phyloP scores from a whole-genome alignment of 768 basidiomycete species.

The Suillus cothurnatus region DNA sequence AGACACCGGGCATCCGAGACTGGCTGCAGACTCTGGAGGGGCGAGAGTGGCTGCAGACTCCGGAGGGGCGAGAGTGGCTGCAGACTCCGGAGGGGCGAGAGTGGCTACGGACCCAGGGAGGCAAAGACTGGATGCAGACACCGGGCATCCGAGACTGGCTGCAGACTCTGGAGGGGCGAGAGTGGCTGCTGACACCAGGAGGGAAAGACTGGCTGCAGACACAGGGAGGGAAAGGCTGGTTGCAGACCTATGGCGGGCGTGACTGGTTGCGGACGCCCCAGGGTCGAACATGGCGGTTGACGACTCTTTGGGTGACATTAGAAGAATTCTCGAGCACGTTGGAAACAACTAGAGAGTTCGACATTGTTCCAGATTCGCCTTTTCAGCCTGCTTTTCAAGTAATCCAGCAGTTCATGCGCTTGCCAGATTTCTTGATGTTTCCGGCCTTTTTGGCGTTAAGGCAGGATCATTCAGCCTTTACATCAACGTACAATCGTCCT shows the following conservation, averaged over 20 bases:
- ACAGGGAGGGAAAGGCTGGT: neutral
- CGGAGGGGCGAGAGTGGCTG: neutral
- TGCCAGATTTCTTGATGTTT: neutral
- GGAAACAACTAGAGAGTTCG: neutral
- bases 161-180: neutral
- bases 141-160: no score
- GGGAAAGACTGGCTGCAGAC: neutral
- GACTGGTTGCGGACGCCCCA: neutral
- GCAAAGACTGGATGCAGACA: neutral
- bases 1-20: no score
- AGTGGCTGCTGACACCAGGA: neutral
- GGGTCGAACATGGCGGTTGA: neutral
- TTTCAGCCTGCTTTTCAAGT: neutral
- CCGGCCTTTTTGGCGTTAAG: neutral
- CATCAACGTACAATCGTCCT: neutral
- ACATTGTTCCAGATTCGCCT: neutral
- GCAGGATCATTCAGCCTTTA: neutral
- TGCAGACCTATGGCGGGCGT: neutral
- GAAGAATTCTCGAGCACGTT: neutral
- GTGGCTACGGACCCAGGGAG: neutral
- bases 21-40: no score
- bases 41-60: no score
- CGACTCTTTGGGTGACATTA: neutral
- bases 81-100: rapidly evolving
- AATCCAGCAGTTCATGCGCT: neutral